These are phyloP conservation scores for Davidsoniella eucalypti DNA, from an alignment of 2,329 filamentous ascomycete genomes.

Conservation along the genomic window DNA sequence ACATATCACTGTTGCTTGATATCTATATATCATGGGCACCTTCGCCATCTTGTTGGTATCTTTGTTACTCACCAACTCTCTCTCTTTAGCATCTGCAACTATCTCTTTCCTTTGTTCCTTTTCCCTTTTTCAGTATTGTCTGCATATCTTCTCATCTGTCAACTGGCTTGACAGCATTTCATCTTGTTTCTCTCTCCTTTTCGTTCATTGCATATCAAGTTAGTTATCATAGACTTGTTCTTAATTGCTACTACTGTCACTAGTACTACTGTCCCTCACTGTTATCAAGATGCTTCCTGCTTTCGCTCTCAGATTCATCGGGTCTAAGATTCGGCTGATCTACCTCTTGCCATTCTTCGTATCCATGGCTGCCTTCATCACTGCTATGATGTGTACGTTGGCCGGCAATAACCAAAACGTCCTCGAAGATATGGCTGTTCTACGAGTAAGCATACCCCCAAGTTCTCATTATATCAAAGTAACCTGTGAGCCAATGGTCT, in stretches of 20 bases:
- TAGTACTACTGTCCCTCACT: background rate
- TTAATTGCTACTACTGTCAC: background rate
- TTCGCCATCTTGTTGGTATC: no score
- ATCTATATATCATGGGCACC: no score
- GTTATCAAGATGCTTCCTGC: conserved; percentile 5
- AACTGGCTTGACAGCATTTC: conserved; percentile 7
- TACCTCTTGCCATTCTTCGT: conserved; percentile 23
- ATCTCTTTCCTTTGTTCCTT: background rate
- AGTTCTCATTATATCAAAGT: background rate
- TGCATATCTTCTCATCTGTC: background rate
- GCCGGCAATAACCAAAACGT: conserved; percentile 25
- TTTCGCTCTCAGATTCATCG: conserved; percentile 5
- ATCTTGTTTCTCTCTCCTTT: background rate
- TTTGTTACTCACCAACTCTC: no score
- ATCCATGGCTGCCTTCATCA: conserved; percentile 23
- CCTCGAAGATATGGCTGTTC: conserved; percentile 27
- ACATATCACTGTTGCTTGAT: no score
- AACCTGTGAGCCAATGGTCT: conserved; percentile 1
- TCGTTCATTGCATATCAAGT: background rate
- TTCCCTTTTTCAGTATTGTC: background rate
- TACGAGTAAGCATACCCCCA: conserved; percentile 19
- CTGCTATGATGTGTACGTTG: conserved; percentile 25
- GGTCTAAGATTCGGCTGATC: conserved; percentile 16
- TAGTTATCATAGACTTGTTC: background rate
- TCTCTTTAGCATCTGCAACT: background rate